These are phyloP conservation scores for Erodium texanum DNA, from an alignment of 441 rosid genomes.

Conservation along the genomic window DNA sequence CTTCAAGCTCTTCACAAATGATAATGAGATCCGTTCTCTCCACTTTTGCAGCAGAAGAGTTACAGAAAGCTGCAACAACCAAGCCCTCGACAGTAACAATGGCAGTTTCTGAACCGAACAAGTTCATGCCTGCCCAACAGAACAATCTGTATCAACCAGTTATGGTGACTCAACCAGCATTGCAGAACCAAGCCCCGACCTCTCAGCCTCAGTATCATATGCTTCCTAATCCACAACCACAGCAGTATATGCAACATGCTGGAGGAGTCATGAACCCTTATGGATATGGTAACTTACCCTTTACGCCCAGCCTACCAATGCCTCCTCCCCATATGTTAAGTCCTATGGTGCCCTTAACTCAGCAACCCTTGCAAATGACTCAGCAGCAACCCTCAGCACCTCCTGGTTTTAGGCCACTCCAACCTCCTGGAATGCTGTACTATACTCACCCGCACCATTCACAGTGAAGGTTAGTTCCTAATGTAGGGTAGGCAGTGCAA, in stretches of 20 bases:
- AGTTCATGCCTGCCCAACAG: constrained; percentile 18
- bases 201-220: constrained; percentile 52
- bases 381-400: constrained; percentile 26
- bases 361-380: constrained; percentile 30
- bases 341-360: constrained; percentile 41
- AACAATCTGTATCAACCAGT: constrained; percentile 27
- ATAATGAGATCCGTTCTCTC: constrained; percentile 89
- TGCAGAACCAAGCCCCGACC: constrained; percentile 16
- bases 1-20: constrained; percentile 83
- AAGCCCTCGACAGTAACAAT: constrained; percentile 21
- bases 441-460: constrained; percentile 54
- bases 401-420: constrained; percentile 57
- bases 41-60: constrained; percentile 85
- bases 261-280: constrained; percentile 39
- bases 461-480: constrained; percentile 3
- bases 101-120: too few species aligned
- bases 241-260: constrained; percentile 56
- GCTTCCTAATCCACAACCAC: constrained; percentile 40
- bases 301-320: constrained; percentile 28
- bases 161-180: constrained; percentile 18
- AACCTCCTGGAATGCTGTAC: constrained; percentile 59
- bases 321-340: constrained; percentile 51
- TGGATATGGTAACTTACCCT: constrained; percentile 13
- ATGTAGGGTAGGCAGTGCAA: too few species aligned
- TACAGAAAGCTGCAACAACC: constrained; percentile 42